Evolutionary conservation across 352 stramenopile genomes (phyloP).

Genomic region (Pythium plurisporium): DNA sequence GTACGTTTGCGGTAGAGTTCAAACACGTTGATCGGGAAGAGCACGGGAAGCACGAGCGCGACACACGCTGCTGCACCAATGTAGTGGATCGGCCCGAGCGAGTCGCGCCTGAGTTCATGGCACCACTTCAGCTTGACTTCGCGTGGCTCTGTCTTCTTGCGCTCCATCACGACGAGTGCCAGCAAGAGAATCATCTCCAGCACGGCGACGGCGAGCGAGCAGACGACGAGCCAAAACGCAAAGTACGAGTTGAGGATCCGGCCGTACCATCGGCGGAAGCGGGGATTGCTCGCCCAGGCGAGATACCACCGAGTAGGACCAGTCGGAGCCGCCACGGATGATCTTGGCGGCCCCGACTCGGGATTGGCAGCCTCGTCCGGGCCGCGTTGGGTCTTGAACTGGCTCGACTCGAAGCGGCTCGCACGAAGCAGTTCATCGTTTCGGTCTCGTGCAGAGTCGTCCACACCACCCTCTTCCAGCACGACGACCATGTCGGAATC

Average conservation of each 20-base stretch:
- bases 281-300: neutral
- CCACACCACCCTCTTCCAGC: constrained; percentile 4
- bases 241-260: constrained; percentile 67
- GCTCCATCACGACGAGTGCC: constrained; percentile 16
- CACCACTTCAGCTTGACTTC: neutral
- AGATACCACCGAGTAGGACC: neutral
- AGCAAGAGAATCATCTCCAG: constrained; percentile 42
- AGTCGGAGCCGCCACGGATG: neutral
- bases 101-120: neutral
- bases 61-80: constrained; percentile 20
- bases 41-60: constrained; percentile 47
- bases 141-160: constrained; percentile 9
- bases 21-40: constrained; percentile 46
- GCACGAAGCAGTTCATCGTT: neutral
- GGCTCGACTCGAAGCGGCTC: neutral
- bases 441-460: neutral
- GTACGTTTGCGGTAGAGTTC: constrained; percentile 41
- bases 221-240: constrained; percentile 57
- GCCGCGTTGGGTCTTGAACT: neutral
- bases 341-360: no score
- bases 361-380: no score
- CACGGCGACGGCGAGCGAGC: constrained; percentile 43
- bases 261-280: constrained; percentile 22
- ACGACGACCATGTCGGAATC: neutral
- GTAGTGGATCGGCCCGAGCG: constrained; percentile 1